Base-by-base conservation (phyloP, 768 basidiomycete species). In the Mycena belliarum region DNA sequence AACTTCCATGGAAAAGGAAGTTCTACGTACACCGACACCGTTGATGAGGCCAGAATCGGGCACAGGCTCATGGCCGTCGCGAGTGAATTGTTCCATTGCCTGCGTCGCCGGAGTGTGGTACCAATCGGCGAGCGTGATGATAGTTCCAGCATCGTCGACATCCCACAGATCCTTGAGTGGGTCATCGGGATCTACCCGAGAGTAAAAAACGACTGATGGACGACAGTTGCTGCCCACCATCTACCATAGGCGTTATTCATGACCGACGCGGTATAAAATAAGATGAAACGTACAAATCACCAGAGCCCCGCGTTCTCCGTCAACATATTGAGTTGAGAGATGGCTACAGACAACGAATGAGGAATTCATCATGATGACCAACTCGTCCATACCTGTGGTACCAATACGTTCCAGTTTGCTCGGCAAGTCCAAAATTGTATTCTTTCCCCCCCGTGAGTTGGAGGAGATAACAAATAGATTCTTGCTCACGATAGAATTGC, bases 81-180 rank as follows among this genome's bases (percentile, higher is more conserved):
- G 48, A n/a, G 9, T 24, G 42, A 63, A 73, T 53, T 68, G 73
- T 65, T 63, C 69, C 54, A 49, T 41, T 33, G 45, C 10, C 3
- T 2, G 29, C 10, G 32, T 43, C 14, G n/a, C 60, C n/a, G 63
- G 47, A 16, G 18, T 23, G 47, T 24, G 49, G 47, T 68, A 72
- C 40, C 74, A 75, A 52, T 75, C 74, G 7, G 69, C 64, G 21
- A 75, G 51, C 16, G 72, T 71, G 56, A 75, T 74, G 25, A 75
- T 59, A 6, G 74, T 75, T 23, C 60, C 53, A 7, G 67, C 72
- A 25, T 57, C 46, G 42, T 65, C 63, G 15, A 60, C 50, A 33
- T 65, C 60, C 9, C 14, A 44, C 43, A 44, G 16, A 9, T 25
- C 24, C 25, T 26, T 26, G 16, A 15, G 25, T 16, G 43, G 43